Conservation (phyloP, 495 filamentous ascomycete genomes). For the Aspergillus bertholletiae region DNA sequence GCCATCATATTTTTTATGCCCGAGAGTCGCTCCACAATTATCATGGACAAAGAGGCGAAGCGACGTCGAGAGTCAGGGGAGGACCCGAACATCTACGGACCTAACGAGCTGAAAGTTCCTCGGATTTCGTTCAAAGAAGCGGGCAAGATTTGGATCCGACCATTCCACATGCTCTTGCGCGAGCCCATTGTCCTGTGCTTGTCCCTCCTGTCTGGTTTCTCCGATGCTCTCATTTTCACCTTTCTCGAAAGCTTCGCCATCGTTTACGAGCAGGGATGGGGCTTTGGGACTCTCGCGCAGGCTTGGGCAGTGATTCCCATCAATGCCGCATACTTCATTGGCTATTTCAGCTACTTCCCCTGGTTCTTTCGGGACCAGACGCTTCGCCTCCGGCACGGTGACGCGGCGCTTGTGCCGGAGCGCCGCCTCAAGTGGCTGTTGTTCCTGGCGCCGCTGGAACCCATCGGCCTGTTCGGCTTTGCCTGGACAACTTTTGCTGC, state of each 20-base stretch:
- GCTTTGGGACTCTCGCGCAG: slow-evolving; percentile 51
- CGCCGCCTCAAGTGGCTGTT: slow-evolving; percentile 55
- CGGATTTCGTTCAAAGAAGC: slow-evolving; percentile 51
- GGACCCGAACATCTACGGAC: slow-evolving; percentile 55
- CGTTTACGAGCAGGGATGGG: slow-evolving; percentile 65
- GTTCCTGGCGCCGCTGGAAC: slow-evolving; percentile 60
- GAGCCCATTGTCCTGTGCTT: slow-evolving; percentile 73
- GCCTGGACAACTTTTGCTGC: slow-evolving; percentile 64
- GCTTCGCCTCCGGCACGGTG: too few relatives aligned
- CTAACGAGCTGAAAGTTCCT: slow-evolving; percentile 52
- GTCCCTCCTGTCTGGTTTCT: slow-evolving; percentile 71
- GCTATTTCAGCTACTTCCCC: too few relatives aligned
- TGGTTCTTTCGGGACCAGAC: too few relatives aligned
- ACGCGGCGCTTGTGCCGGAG: slow-evolving; percentile 52
- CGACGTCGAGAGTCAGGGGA: slow-evolving; percentile 56
- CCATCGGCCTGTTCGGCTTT: slow-evolving; percentile 68
- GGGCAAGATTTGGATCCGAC: slow-evolving; percentile 65
- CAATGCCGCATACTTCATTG: slow-evolving; percentile 59
- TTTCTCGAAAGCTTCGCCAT: slow-evolving; percentile 65
- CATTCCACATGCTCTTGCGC: slow-evolving; percentile 74
- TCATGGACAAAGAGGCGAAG: slow-evolving; percentile 65
- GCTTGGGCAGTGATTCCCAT: slow-evolving; percentile 61
- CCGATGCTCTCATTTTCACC: slow-evolving; percentile 78
- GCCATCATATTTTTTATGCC: slow-evolving; percentile 65
- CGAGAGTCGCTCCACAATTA: slow-evolving; percentile 64